Evolutionary conservation across 2,329 filamentous ascomycete genomes (phyloP).

Genomic region (Periconia sp.): DNA sequence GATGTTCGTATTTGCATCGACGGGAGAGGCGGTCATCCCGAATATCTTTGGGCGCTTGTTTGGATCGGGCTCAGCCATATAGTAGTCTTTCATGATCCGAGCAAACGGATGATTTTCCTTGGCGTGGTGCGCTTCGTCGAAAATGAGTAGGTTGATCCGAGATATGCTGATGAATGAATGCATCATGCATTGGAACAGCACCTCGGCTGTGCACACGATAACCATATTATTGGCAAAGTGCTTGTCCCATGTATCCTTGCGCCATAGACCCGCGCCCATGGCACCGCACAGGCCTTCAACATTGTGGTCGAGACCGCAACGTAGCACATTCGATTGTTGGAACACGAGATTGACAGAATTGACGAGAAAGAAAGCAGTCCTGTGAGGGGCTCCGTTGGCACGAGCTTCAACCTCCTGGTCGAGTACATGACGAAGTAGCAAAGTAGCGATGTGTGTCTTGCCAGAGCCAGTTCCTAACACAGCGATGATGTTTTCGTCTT

Average conservation of each 20-base stretch:
- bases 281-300: conserved; percentile 75
- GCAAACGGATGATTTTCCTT: conserved; percentile 94
- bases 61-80: conserved; percentile 54
- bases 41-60: conserved; percentile 72
- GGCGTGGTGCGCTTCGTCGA: conserved; percentile 94
- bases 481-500: conserved; percentile 82
- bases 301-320: conserved; percentile 75
- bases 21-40: conserved; percentile 95
- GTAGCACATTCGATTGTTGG: conserved; percentile 83
- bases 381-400: conserved; percentile 58
- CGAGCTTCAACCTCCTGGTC: conserved; percentile 76
- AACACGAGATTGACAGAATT: conserved; percentile 88
- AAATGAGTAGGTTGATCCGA: conserved; percentile 85
- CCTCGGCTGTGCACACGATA: conserved; percentile 89
- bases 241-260: conserved; percentile 60
- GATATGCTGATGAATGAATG: conserved; percentile 79
- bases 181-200: conserved; percentile 75
- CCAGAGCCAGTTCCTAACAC: conserved; percentile 94
- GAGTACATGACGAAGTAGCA: conserved; percentile 76
- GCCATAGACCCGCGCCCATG: conserved; percentile 64
- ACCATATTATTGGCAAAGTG: conserved; percentile 70
- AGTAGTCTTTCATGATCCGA: conserved; percentile 85
- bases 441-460: conserved; percentile 92
- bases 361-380: conserved; percentile 84
- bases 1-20: conserved; percentile 79